These are phyloP conservation scores for Dittrichia graveolens DNA, from an alignment of 129 eudicot species.

Conservation along the genomic window DNA sequence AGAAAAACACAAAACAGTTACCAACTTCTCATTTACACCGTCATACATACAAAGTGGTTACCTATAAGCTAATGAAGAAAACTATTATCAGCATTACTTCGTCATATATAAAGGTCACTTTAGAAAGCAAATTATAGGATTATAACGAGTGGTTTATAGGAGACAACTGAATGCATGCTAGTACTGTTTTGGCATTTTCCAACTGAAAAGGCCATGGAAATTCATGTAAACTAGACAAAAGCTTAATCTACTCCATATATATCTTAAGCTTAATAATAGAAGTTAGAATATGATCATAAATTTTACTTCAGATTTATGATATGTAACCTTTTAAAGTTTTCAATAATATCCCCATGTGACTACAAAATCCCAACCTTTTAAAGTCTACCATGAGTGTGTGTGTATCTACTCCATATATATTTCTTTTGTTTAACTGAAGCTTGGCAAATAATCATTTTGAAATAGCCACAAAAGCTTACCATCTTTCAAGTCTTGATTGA, in stretches of 20 bases:
- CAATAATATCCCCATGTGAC: background rate
- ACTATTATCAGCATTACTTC: too few relatives aligned
- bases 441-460: background rate
- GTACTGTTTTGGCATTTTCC: too few relatives aligned
- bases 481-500: background rate
- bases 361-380: background rate
- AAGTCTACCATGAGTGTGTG: too few relatives aligned
- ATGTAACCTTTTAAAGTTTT: background rate
- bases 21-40: background rate
- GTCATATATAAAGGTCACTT: too few relatives aligned
- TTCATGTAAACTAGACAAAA: too few relatives aligned
- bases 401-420: too few relatives aligned
- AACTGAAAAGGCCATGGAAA: too few relatives aligned
- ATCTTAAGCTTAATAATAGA: background rate
- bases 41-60: background rate
- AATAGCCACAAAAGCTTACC: slow-evolving; percentile 5
- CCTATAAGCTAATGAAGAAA: background rate
- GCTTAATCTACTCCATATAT: too few relatives aligned
- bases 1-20: background rate
- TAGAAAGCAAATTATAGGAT: too few relatives aligned
- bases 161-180: background rate
- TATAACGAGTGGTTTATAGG: background rate
- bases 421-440: background rate
- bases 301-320: background rate
- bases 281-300: background rate